Evolutionary conservation across 768 basidiomycete species (phyloP), one percentile per base, ranked within the genome.

Genomic region (Russula ochroleuca): DNA sequence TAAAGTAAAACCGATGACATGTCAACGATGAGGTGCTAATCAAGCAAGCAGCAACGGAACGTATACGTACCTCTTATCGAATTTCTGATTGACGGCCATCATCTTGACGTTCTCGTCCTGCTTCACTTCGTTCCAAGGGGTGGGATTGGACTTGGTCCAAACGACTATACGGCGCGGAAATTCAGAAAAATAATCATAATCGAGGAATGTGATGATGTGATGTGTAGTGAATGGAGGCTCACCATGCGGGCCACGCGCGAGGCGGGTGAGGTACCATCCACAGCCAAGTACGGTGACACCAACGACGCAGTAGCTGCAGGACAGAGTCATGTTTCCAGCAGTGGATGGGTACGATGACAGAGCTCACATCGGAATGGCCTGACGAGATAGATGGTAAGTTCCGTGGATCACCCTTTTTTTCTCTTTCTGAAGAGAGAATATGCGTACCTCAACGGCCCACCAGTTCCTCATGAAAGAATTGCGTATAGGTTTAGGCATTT

Each of bases 91-190:
- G 43, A 90, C 82, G 49, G 80, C 73, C 72, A 85, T 70, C 64
- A 93, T 49, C 76, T 93, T 93, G 58, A 82, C 89, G 67, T 83
- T 83, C 75, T 94, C 85, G 70, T 87, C 80, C 43, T 81, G 85
- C 73, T 89, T 80, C 72, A 94, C 81, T 61, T 83, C 80, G 76
- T 91, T 90, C 90, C 90, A 94, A n/a, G 93, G 93, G 23, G 85
- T 86, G 40, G 92, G 92, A 80, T 95, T 94, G 73, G 71, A 73
- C 73, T 77, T 82, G 69, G 84, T 80, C 85, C 85, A 86, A 62
- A 85, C 73, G 60, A 85, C 83, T 84, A 61, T 5, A 60, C 14
- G 5, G 38, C 57, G 70, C 65, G 63, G 40, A 52, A 54, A 4
- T 54, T 54, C 37, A 31, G n/a, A 53, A 37, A 59, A 60, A 14